Evolutionary conservation across 176 grass and related monocot genomes (phyloP).

Genomic region (Puccinellia tenuiflora): DNA sequence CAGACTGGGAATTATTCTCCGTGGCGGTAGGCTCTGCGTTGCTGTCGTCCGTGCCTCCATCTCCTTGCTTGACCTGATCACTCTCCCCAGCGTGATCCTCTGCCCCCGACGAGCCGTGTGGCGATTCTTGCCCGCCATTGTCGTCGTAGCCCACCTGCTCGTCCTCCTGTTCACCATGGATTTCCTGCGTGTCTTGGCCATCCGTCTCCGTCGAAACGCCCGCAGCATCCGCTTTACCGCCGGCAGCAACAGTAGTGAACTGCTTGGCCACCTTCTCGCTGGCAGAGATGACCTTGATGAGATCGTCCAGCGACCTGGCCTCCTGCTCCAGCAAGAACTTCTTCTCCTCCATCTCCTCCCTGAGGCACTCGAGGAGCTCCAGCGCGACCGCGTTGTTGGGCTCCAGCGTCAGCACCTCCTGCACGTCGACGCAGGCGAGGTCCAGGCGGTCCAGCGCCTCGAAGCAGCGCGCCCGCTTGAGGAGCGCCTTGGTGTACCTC

Average conservation of each 20-base stretch:
- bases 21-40: neutral
- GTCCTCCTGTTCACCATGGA: neutral
- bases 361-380: neutral
- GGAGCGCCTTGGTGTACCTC: slow-evolving; percentile 82
- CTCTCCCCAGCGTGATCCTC: neutral
- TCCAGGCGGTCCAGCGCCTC: slow-evolving; percentile 45
- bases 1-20: neutral
- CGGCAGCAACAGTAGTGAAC: neutral
- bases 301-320: slow-evolving; percentile 1
- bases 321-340: slow-evolving; percentile 9
- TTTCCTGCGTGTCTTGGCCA: neutral
- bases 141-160: neutral
- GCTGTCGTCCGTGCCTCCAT: neutral
- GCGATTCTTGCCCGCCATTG: neutral
- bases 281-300: slow-evolving; percentile 14
- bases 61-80: neutral
- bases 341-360: slow-evolving; percentile 20
- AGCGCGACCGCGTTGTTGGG: slow-evolving; percentile 8
- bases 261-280: slow-evolving; percentile 17
- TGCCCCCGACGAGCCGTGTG: neutral
- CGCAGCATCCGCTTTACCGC: neutral
- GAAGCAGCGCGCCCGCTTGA: slow-evolving; percentile 82
- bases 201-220: neutral
- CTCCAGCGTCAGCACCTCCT: slow-evolving; percentile 8
- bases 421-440: slow-evolving; percentile 2